Evolutionary conservation across 1,284 basidiomycete species (phyloP), one percentile per base, ranked within the genome.

Genomic region (Cronartium quercuum): DNA sequence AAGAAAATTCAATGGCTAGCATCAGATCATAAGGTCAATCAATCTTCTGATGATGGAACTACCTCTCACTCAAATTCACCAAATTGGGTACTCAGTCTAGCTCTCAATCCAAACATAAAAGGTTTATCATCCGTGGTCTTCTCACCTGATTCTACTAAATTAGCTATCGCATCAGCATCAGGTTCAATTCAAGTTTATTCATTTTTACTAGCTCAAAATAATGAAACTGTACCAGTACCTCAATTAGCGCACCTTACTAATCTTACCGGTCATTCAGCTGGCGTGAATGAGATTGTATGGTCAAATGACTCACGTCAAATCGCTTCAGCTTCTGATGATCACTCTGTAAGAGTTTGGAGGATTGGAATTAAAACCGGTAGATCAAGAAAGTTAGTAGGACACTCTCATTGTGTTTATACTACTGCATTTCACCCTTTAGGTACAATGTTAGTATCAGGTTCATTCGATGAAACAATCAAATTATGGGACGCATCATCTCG

Each of bases 401-500:
- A 98, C 80, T 94, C 94, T 1, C 94, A 92, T 78, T 93, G 92
- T 77, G 92, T 98, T 0, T 92, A 97, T 77, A 94, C 92, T 77
- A 85, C 95, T 7, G 90, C 92, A 77, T 98, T 90, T 83, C 94
- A 91, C 79, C 93, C 92, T 0, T 87, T 88, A 77, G 90, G 90
- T 0, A 95, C 93, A 80, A 84, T 98, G 41, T 84, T 98, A 42
- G 94, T 91, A 12, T 94, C 91, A 34, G 95, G 94, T 15, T 90
- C 90, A 0, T 95, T 92, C 79, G 95, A 98, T 79, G 95, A 98
- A 84, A 92, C 91, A 10, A 91, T 97, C 7, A 87, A 92, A 51
- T 85, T 98, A 3, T 98, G 95, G 95, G 94, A 98, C 81, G 88
- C 95, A n/a, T 87, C 89, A 40, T 85, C 79, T 89, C 93, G 90